phyloP scores from a whole-genome alignment of 352 stramenopile species.

The Globisporangium nodosum region DNA sequence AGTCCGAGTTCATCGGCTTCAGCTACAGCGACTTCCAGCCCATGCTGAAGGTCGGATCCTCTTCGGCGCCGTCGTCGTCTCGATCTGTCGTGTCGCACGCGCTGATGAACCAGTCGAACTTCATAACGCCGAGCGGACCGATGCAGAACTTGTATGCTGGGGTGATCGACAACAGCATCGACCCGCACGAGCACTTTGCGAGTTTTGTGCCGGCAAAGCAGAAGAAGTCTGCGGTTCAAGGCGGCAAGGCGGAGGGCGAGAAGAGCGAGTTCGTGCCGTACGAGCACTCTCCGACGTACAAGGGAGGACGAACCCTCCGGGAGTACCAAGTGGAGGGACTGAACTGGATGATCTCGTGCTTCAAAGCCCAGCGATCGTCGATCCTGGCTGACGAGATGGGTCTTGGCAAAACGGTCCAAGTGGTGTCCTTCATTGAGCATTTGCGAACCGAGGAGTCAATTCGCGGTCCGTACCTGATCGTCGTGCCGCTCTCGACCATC shows the following conservation, averaged over 20 bases:
- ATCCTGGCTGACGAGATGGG: conserved; percentile 92
- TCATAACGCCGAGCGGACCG: conserved; percentile 69
- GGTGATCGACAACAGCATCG: conserved; percentile 87
- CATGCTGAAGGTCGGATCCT: conserved; percentile 49
- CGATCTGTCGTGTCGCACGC: conserved; percentile 18
- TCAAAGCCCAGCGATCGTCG: conserved; percentile 83
- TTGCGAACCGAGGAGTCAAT: conserved; percentile 79
- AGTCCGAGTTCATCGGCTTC: conserved; percentile 60
- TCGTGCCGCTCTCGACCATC: conserved; percentile 85
- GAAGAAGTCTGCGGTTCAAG: conserved; percentile 13
- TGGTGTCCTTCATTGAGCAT: conserved; percentile 91
- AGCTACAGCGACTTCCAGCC: conserved; percentile 66
- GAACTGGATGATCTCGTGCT: conserved; percentile 88
- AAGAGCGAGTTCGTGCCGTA: conserved; percentile 85
- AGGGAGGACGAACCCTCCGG: conserved; percentile 75
- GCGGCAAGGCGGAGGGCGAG: conserved; percentile 7
- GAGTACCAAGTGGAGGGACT: conserved; percentile 84
- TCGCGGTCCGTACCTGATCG: conserved; percentile 79
- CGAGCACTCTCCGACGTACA: conserved; percentile 85
- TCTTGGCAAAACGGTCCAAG: conserved; percentile 94
- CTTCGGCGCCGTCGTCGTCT: conserved; percentile 3
- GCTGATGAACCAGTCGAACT: conserved; percentile 45
- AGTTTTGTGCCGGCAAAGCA: conserved; percentile 69
- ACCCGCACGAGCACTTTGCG: conserved; percentile 85
- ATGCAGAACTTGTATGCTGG: conserved; percentile 86